phyloP scores from a whole-genome alignment of 1,284 basidiomycete species.

The Puccinia triticina region DNA sequence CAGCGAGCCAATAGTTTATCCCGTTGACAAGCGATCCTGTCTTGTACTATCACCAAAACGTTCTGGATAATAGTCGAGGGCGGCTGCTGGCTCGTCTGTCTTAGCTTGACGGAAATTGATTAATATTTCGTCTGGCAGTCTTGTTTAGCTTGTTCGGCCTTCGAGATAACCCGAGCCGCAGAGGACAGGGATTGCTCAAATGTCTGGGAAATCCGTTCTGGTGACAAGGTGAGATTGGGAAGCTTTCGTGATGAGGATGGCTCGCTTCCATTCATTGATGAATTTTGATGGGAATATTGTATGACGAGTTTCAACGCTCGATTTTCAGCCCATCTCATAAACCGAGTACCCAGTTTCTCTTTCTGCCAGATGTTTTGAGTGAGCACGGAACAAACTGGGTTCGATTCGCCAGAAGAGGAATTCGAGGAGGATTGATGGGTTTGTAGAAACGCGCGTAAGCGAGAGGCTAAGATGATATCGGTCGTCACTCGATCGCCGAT shows the following conservation, averaged over 20 bases:
- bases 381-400: constrained; percentile 22
- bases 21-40: neutral
- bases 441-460: constrained; percentile 2
- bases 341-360: constrained; percentile 26
- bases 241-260: neutral
- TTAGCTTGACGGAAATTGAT: neutral
- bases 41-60: neutral
- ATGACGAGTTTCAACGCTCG: constrained; percentile 24
- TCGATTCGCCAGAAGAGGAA: neutral
- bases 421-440: neutral
- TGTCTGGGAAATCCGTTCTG: neutral
- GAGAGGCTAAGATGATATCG: constrained; percentile 36
- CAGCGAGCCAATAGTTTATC: neutral
- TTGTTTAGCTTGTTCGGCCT: neutral
- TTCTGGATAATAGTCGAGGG: neutral
- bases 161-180: neutral
- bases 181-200: neutral
- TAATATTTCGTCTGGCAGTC: neutral
- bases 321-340: constrained; percentile 43
- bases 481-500: constrained; percentile 39
- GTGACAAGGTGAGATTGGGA: neutral
- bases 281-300: neutral
- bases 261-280: neutral
- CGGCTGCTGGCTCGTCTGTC: neutral
- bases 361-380: constrained; percentile 25